A percentile compares a stretch with the other conserved stretches of the same genome.
Evolutionary conservation across 116 monocot species (phyloP).

Genomic region (Dioscorea cayenensis): DNA sequence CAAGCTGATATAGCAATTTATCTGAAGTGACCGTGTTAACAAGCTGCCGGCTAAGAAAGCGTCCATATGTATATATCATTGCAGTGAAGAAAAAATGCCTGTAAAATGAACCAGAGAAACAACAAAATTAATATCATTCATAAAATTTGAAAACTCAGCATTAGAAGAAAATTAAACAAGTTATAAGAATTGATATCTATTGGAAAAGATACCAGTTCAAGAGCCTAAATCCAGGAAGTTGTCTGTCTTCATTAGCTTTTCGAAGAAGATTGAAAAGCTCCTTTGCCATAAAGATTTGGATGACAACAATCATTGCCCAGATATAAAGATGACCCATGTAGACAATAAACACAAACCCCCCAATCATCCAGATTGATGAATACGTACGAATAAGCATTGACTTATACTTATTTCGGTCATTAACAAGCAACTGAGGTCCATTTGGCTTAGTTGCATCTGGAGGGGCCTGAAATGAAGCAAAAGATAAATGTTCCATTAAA

Average conservation of each 20-base stretch:
- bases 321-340: conserved; percentile 98
- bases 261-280: conserved; percentile 93
- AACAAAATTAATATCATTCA: not conserved
- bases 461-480: conserved; percentile 39
- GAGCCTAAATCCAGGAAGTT: conserved; percentile 87
- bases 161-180: no score
- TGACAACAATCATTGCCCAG: conserved; percentile 93
- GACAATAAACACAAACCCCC: conserved; percentile 59
- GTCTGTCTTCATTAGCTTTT: conserved; percentile 79
- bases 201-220: conserved; percentile 72
- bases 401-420: conserved; percentile 85
- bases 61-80: conserved; percentile 91
- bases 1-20: conserved; percentile 81
- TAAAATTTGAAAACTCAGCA: no score
- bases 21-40: conserved; percentile 92
- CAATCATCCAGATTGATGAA: conserved; percentile 95
- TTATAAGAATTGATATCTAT: no score
- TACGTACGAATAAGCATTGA: conserved; percentile 82
- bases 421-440: conserved; percentile 65
- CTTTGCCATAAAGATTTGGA: conserved; percentile 89
- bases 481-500: not conserved
- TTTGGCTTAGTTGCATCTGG: conserved; percentile 49
- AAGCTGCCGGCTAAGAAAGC: conserved; percentile 90
- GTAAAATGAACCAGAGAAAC: conserved; percentile 13
- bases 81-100: conserved; percentile 99